These are phyloP conservation scores for Iris macrosiphon DNA, from an alignment of 106 monocot species.

Conservation along the genomic window DNA sequence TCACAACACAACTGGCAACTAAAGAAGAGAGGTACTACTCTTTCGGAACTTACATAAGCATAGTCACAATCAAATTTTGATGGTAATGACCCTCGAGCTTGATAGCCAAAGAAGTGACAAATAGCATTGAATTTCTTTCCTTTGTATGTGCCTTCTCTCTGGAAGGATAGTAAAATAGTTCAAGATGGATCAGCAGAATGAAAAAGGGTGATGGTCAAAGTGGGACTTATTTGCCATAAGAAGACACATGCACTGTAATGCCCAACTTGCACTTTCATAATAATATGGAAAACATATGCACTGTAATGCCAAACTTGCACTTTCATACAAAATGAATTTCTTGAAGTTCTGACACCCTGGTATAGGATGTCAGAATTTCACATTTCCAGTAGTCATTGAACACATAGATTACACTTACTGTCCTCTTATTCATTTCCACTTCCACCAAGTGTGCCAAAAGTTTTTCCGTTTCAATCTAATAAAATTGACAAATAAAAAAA, in stretches of 20 bases:
- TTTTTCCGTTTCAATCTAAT: slow-evolving; percentile 57
- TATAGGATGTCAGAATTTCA: no score
- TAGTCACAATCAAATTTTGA: slow-evolving; percentile 95
- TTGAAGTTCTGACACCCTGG: no score
- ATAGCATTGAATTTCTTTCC: slow-evolving; percentile 89
- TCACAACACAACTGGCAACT: no score
- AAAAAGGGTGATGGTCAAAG: neutral
- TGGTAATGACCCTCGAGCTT: slow-evolving; percentile 84
- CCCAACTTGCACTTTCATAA: no score
- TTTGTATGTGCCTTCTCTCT: slow-evolving; percentile 84
- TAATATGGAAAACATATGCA: no score
- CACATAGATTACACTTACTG: slow-evolving; percentile 13
- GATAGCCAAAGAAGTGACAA: slow-evolving; percentile 96
- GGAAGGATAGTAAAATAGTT: slow-evolving; percentile 4
- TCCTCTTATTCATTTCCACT: slow-evolving; percentile 36
- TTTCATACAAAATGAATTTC: no score
- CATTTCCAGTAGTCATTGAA: neutral
- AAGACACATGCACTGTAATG: neutral
- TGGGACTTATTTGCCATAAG: no score
- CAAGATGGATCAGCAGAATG: neutral
- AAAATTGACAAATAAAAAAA: neutral
- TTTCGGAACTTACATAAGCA: slow-evolving; percentile 55
- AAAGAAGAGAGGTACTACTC: no score
- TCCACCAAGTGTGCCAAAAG: slow-evolving; percentile 51
- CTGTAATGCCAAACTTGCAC: no score